Percentiles rank a stretch among this genome's conserved stretches.
These are phyloP conservation scores for Diaporthe vaccinii DNA, from an alignment of 2,329 filamentous ascomycete species.

Conservation along the genomic window DNA sequence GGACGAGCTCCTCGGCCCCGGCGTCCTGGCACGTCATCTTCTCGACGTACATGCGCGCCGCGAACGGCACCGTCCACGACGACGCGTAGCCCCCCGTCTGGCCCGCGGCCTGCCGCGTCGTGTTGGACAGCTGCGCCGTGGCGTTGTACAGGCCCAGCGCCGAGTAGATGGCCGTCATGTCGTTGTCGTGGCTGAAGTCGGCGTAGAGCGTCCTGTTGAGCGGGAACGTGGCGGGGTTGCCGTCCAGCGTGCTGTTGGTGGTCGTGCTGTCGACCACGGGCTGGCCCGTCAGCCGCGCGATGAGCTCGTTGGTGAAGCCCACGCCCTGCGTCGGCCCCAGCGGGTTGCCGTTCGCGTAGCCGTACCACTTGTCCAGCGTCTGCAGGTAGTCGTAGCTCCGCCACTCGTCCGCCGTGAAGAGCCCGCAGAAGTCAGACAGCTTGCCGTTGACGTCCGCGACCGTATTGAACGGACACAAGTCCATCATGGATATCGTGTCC, in stretches of 20 bases:
- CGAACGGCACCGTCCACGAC: conserved; percentile 87
- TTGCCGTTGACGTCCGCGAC: conserved; percentile 69
- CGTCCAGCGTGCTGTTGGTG: conserved; percentile 84
- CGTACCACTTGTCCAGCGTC: conserved; percentile 87
- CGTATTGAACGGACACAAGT: conserved; percentile 88
- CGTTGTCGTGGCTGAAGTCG: conserved; percentile 94
- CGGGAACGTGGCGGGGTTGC: conserved; percentile 78
- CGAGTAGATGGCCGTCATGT: conserved; percentile 81
- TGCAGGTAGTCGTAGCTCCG: conserved; percentile 84
- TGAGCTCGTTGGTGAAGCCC: conserved; percentile 88
- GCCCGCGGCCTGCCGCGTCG: conserved; percentile 61
- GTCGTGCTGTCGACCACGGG: conserved; percentile 80
- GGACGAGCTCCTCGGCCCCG: conserved; percentile 75
- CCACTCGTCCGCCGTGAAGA: conserved; percentile 84
- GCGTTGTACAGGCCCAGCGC: conserved; percentile 84
- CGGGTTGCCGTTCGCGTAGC: conserved; percentile 80
- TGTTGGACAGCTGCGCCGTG: conserved; percentile 67
- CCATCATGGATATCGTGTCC: conserved; percentile 83
- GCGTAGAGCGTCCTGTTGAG: conserved; percentile 79
- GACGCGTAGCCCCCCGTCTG: conserved; percentile 78
- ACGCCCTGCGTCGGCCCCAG: conserved; percentile 88
- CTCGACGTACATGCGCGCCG: conserved; percentile 85
- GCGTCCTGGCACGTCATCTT: conserved; percentile 77
- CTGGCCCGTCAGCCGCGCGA: conserved; percentile 79
- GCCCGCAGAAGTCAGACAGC: conserved; percentile 79